Evolutionary conservation across 148 eudicot species (phyloP).

Genomic region (Cornus florida): DNA sequence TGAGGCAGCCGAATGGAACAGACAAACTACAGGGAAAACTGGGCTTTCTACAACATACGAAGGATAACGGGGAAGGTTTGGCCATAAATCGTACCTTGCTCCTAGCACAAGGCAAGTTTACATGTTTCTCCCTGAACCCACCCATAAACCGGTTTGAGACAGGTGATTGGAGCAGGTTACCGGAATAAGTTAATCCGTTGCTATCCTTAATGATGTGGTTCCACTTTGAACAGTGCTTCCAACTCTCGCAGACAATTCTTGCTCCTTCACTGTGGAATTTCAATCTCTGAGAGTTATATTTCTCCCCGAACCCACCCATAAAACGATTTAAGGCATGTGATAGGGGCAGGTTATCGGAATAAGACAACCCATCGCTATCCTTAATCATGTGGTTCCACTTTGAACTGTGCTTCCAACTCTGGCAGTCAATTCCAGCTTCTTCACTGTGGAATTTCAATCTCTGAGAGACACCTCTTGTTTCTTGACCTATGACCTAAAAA

Average conservation of each 20-base stretch:
- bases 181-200: neutral
- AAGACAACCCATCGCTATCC: neutral
- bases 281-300: conserved; percentile 7
- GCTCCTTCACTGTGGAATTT: neutral
- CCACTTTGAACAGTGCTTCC: conserved; percentile 11
- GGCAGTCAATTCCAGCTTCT: conserved; percentile 7
- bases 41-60: neutral
- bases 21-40: neutral
- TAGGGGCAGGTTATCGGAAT: neutral
- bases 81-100: neutral
- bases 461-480: conserved; percentile 19
- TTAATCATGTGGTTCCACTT: conserved; percentile 8
- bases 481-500: neutral
- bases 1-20: too few species aligned
- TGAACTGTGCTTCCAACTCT: conserved; percentile 14
- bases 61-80: neutral
- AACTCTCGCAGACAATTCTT: conserved; percentile 8
- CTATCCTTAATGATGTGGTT: conserved; percentile 10
- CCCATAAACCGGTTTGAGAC: neutral
- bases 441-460: neutral
- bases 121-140: conserved; percentile 1
- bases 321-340: neutral
- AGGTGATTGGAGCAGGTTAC: neutral
- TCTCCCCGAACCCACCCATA: neutral
- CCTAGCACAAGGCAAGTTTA: neutral